Evolutionary conservation across 352 stramenopile genomes (phyloP), one percentile per base, ranked within the genome.

Genomic region (Phytophthora nicotianae): DNA sequence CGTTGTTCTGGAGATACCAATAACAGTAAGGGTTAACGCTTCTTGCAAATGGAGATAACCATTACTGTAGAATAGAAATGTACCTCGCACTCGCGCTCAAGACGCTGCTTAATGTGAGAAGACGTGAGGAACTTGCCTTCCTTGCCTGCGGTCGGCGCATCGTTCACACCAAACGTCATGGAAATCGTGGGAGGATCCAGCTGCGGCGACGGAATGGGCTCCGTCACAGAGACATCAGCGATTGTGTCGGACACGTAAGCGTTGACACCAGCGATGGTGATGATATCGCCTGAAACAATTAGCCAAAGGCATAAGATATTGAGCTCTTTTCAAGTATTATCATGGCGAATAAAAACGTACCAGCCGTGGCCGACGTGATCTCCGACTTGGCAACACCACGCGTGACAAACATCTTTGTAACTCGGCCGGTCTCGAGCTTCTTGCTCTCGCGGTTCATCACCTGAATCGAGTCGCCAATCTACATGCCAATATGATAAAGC

Each of bases 121-220:
- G 92, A 98, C 17, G 97, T 99, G 33, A 99, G 81, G 61, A 98
- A 98, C 59, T 99, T 98, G 53, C 97, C 97, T 60, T 99, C 96
- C 73, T 93, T 96, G 65, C 97, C 93, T 42, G 89, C 88, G 21
- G 99, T 92, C 14, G 97, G 97, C 21, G 92, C 97, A 72, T 98
- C 96, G 75, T 99, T 99, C 9, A 98, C 95, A 42, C 95, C 88
- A 79, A 99, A 99, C 45, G 97, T 97, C 93, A 99, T 99, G 20
- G 88, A 97, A 52, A 99, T 92, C n/a, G 97, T 99, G 6, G 97
- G 96, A 45, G 97, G 97, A 50, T 97, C 91, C 24, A 99, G 78
- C 45, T 96, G 90, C 43, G 95, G 95, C 40, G 97, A 98, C 32
- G 89, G 75, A 57, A 99, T 93, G n/a, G 96, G 87, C 43, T 89